Conservation (phyloP, 2,329 filamentous ascomycete species). For the Nemania sp. region DNA sequence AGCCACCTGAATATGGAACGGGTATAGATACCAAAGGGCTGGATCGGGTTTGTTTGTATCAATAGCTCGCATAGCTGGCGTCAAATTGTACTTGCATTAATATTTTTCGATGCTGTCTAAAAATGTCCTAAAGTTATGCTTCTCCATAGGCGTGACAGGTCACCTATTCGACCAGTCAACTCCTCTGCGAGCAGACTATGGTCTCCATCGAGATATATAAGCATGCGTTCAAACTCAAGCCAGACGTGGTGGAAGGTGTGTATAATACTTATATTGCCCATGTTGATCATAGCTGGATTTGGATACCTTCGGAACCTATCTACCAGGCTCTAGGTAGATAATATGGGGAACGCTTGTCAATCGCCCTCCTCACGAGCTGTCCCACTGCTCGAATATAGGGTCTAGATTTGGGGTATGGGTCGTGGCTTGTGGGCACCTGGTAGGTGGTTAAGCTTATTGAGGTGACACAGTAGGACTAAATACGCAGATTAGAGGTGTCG, state of each 20-base stretch:
- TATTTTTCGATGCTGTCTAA: background rate
- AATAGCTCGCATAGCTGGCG: constrained; percentile 37
- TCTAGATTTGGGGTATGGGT: background rate
- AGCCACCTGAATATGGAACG: constrained; percentile 3
- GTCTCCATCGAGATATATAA: too few relatives aligned
- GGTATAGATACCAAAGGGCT: constrained; percentile 14
- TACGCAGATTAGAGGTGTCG: too few relatives aligned
- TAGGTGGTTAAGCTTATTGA: background rate
- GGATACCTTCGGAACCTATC: constrained; percentile 29
- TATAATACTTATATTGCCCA: background rate
- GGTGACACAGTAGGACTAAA: background rate
- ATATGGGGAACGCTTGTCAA: too few relatives aligned
- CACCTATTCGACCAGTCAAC: too few relatives aligned
- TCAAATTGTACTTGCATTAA: constrained; percentile 24
- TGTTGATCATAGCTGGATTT: constrained; percentile 33
- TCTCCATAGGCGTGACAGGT: too few relatives aligned
- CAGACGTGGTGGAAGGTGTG: background rate
- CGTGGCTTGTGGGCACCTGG: background rate
- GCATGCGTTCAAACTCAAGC: too few relatives aligned
- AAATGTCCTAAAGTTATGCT: too few relatives aligned
- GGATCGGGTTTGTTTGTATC: constrained; percentile 15
- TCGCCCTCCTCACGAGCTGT: too few relatives aligned
- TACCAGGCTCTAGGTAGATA: too few relatives aligned
- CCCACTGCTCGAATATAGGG: background rate
- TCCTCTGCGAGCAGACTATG: too few relatives aligned